phyloP scores from a whole-genome alignment of 306 rosid species.

The Cucurbita ficifolia region DNA sequence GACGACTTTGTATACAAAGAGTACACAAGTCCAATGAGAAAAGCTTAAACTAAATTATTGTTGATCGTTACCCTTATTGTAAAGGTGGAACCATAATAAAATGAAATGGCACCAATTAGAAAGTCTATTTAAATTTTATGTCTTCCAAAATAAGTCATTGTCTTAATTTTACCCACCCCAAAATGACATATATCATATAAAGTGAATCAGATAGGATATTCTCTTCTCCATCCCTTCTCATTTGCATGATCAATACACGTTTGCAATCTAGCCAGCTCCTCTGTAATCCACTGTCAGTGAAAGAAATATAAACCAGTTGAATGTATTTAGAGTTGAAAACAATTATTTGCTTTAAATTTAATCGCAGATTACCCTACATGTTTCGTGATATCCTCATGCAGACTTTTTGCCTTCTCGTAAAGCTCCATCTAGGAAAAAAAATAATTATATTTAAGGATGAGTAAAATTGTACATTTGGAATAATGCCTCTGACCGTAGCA shows the following conservation, averaged over 20 bases:
- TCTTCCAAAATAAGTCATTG: neutral
- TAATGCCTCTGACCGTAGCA: neutral
- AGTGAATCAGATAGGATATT: conserved; percentile 50
- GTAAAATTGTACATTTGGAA: neutral
- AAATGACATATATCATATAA: neutral
- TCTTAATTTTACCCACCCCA: neutral
- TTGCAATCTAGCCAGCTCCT: conserved; percentile 39
- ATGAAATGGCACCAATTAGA: neutral
- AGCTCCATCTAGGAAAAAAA: conserved; percentile 36
- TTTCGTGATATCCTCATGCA: conserved; percentile 54
- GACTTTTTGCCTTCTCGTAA: conserved; percentile 53
- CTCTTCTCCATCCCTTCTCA: conserved; percentile 87
- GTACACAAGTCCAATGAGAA: neutral
- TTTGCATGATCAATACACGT: conserved; percentile 62
- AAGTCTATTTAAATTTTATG: neutral
- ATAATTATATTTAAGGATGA: neutral
- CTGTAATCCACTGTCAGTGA: conserved; percentile 49
- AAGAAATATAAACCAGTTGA: neutral
- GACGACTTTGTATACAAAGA: neutral
- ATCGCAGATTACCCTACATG: conserved; percentile 30
- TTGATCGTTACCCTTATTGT: neutral
- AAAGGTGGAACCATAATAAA: neutral
- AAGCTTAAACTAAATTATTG: neutral
- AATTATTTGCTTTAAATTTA: neutral
- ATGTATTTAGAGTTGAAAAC: neutral